Conservation (phyloP, 1,284 basidiomycete species). For the Rhodotorula glutinis region DNA sequence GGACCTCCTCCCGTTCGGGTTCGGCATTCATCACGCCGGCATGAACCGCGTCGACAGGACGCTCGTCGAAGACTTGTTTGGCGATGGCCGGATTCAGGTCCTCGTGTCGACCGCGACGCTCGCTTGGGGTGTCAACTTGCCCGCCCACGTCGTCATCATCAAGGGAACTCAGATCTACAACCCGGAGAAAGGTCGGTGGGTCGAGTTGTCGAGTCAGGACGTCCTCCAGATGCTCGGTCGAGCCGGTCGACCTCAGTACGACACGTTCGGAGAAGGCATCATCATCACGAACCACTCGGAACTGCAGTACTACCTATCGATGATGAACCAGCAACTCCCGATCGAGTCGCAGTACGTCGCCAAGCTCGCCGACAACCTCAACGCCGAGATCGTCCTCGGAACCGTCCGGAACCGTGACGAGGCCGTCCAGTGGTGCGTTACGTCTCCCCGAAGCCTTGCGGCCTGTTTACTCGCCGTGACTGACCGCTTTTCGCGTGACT, state of each 20-base stretch:
- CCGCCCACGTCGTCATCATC: conserved; percentile 97
- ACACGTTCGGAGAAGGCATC: conserved; percentile 95
- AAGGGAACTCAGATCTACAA: conserved; percentile 99
- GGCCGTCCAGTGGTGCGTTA: conserved; percentile 85
- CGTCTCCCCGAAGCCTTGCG: neutral
- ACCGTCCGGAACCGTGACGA: conserved; percentile 94
- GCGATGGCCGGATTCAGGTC: conserved; percentile 87
- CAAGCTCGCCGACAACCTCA: conserved; percentile 91
- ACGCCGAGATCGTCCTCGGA: conserved; percentile 95
- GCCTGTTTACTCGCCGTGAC: too few species aligned
- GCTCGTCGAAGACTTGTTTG: conserved; percentile 92
- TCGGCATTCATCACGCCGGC: conserved; percentile 98
- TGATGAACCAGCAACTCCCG: conserved; percentile 92
- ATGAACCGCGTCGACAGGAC: conserved; percentile 93
- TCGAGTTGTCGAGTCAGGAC: conserved; percentile 92
- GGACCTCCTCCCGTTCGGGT: conserved; percentile 92
- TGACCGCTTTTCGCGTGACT: too few species aligned
- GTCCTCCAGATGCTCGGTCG: conserved; percentile 98
- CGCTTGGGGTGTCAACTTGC: conserved; percentile 98
- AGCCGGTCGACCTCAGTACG: conserved; percentile 95
- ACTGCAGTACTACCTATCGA: conserved; percentile 90
- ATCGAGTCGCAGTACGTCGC: conserved; percentile 95
- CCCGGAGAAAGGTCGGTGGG: conserved; percentile 97
- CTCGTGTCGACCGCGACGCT: conserved; percentile 96
- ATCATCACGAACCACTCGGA: conserved; percentile 98